These are phyloP conservation scores for Acacia melanoxylon DNA, from an alignment of 306 rosid species.

Conservation along the genomic window DNA sequence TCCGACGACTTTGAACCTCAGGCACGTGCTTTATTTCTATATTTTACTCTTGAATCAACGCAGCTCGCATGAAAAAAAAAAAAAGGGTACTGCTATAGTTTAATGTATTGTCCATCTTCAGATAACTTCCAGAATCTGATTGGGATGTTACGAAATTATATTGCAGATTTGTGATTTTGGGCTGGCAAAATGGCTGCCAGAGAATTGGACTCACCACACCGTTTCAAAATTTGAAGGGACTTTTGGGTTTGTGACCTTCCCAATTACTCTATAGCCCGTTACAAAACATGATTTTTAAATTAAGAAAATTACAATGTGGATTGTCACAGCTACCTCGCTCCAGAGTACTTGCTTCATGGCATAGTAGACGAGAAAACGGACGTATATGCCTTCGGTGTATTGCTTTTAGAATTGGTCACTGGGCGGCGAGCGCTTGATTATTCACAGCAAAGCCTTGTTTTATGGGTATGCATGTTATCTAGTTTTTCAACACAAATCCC, in stretches of 20 bases:
- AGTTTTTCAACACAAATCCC: background rate
- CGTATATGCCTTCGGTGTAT: constrained; percentile 87
- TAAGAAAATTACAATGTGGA: constrained; percentile 15
- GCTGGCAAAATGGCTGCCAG: constrained; percentile 96
- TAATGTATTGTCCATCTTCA: background rate
- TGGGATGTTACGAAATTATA: background rate
- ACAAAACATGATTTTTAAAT: background rate
- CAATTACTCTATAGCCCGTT: constrained; percentile 12
- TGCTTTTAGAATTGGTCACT: constrained; percentile 80
- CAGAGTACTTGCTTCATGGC: constrained; percentile 89
- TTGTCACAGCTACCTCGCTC: constrained; percentile 78
- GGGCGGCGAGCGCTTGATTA: constrained; percentile 94
- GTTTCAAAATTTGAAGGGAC: constrained; percentile 94
- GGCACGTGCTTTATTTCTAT: constrained; percentile 42
- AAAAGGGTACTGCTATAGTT: background rate
- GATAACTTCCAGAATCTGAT: constrained; percentile 2
- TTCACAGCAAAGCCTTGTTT: constrained; percentile 93
- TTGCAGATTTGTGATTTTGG: constrained; percentile 94
- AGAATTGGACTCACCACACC: constrained; percentile 89
- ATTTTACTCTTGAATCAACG: background rate
- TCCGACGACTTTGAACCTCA: constrained; percentile 78
- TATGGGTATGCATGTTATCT: constrained; percentile 69
- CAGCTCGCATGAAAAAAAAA: background rate
- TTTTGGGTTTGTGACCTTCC: constrained; percentile 69
- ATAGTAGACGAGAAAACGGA: constrained; percentile 97